Conservation (phyloP, 805 yeast species). For the Jamesozyma spencerorum region DNA sequence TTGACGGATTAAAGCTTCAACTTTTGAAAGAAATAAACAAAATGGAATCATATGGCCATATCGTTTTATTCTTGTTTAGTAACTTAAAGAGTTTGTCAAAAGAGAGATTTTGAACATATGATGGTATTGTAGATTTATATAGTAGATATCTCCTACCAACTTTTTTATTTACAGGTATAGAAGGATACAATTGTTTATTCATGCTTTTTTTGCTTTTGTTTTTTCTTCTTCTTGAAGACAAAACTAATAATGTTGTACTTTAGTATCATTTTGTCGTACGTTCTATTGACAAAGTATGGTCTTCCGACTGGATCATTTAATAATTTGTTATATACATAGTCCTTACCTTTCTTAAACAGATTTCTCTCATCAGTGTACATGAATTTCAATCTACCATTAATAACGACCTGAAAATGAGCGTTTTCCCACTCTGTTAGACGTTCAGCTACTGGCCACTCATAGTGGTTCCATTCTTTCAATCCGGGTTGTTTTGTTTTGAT, state of each 20-base stretch:
- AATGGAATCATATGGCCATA: conserved; percentile 38
- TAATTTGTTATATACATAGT: conserved; percentile 32
- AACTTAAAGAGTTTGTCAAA: conserved; percentile 43
- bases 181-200: no score
- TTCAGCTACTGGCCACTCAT: conserved; percentile 57
- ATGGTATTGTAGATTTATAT: no score
- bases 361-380: conserved; percentile 32
- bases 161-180: no score
- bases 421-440: conserved; percentile 31
- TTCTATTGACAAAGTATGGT: conserved; percentile 35
- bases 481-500: conserved; percentile 20
- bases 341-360: conserved; percentile 31
- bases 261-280: conserved; percentile 44
- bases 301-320: conserved; percentile 30
- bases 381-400: conserved; percentile 64
- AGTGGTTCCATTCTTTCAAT: conserved; percentile 18
- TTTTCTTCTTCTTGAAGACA: conserved; percentile 17
- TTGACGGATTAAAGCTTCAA: conserved; percentile 39
- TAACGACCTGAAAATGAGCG: conserved; percentile 46
- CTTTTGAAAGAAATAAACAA: conserved; percentile 33
- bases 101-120: conserved; percentile 8
- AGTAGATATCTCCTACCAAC: no score
- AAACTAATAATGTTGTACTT: conserved; percentile 44
- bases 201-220: background rate
- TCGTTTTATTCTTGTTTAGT: conserved; percentile 42